Conservation (phyloP, 495 filamentous ascomycete genomes). For the Xylaria intraflava region DNA sequence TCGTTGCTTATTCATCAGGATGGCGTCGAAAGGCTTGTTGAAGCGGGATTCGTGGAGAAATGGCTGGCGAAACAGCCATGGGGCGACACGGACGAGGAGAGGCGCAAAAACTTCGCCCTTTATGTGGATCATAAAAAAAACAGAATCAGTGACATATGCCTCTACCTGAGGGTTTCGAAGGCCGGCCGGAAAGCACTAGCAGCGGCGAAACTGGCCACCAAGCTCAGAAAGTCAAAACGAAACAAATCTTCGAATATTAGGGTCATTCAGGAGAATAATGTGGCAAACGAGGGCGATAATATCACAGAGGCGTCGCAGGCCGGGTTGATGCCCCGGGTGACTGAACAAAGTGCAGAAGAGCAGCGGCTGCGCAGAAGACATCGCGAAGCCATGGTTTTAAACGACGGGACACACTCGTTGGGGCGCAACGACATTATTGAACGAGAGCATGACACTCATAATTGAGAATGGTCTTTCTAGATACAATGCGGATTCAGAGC, state of each 20-base stretch:
- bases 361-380: constrained; percentile 48
- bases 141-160: constrained; percentile 39
- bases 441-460: constrained; percentile 28
- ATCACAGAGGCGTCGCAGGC: constrained; percentile 10
- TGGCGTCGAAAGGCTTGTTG: constrained; percentile 36
- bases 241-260: constrained; percentile 23
- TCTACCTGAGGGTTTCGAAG: constrained; percentile 28
- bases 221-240: constrained; percentile 13
- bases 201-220: constrained; percentile 32
- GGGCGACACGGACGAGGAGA: constrained; percentile 39
- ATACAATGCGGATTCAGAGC: neutral
- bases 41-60: constrained; percentile 46
- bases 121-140: constrained; percentile 38
- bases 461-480: constrained; percentile 2
- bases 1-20: constrained; percentile 37
- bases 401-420: constrained; percentile 52
- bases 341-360: constrained; percentile 44
- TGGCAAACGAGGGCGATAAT: constrained; percentile 26
- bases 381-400: constrained; percentile 59
- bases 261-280: constrained; percentile 28
- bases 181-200: constrained; percentile 37
- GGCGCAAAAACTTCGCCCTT: constrained; percentile 38
- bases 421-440: constrained; percentile 54
- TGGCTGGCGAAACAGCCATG: constrained; percentile 53
- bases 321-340: constrained; percentile 31